Conservation (phyloP, 2,329 filamentous ascomycete genomes). For the Monosporascus ibericus region DNA sequence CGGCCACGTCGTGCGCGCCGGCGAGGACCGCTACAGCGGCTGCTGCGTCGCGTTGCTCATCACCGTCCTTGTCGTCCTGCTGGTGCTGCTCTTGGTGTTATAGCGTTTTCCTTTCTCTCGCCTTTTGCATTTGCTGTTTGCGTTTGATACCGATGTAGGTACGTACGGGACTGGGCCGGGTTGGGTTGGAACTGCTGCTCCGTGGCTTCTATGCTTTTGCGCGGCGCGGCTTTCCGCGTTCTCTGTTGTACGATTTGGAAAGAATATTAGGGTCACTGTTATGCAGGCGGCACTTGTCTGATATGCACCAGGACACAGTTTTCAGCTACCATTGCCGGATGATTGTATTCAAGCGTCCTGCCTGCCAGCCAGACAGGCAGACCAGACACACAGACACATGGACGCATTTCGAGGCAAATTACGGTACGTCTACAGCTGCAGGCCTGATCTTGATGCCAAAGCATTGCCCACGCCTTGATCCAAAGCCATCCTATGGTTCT, state of each 20-base stretch:
- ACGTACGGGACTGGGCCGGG: too few species aligned
- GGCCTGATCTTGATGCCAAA: too few species aligned
- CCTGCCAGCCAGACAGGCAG: not conserved
- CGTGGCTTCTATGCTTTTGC: too few species aligned
- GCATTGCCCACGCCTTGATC: not conserved
- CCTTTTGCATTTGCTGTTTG: not conserved
- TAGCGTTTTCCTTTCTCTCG: conserved; percentile 25
- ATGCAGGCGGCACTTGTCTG: too few species aligned
- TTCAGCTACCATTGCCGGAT: not conserved
- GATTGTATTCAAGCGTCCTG: not conserved
- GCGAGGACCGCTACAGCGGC: conserved; percentile 82
- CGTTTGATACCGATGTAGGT: not conserved
- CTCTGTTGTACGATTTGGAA: too few species aligned
- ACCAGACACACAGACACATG: not conserved
- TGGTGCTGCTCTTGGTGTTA: conserved; percentile 68
- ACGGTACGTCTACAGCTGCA: too few species aligned
- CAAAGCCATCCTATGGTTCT: not conserved
- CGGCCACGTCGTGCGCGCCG: conserved; percentile 74
- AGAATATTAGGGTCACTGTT: too few species aligned
- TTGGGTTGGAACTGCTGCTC: too few species aligned
- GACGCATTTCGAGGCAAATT: too few species aligned
- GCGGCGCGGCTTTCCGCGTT: too few species aligned
- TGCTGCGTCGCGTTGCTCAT: conserved; percentile 90
- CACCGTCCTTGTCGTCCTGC: conserved; percentile 76
- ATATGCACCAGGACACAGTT: too few species aligned